phyloP scores from a whole-genome alignment of 176 grass and related monocot species.

The Phragmites australis region DNA sequence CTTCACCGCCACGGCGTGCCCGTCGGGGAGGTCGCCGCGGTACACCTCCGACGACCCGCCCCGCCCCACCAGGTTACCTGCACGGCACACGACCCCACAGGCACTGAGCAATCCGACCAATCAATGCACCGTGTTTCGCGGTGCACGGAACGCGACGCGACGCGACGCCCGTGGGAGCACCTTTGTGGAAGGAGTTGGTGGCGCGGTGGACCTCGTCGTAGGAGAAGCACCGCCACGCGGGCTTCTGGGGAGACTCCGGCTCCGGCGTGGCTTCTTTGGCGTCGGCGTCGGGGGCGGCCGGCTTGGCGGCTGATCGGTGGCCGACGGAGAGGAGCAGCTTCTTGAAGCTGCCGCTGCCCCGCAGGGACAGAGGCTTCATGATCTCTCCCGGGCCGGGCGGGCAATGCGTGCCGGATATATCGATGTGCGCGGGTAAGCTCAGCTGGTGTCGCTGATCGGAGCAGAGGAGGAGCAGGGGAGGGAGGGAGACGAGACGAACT shows the following conservation, averaged over 20 bases:
- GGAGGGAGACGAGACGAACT: slow-evolving; percentile 1
- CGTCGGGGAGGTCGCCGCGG: slow-evolving; percentile 63
- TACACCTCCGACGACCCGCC: slow-evolving; percentile 94
- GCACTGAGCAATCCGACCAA: too few species aligned
- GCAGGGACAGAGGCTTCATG: slow-evolving; percentile 40
- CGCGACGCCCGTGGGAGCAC: too few species aligned
- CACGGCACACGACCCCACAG: too few species aligned
- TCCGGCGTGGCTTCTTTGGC: neutral
- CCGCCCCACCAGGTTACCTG: slow-evolving; percentile 67
- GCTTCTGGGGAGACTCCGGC: slow-evolving; percentile 24
- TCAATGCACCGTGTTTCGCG: too few species aligned
- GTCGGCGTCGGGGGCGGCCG: neutral
- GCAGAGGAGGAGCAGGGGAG: neutral
- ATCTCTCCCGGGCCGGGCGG: neutral
- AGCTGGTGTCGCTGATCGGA: neutral
- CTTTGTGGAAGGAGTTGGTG: slow-evolving; percentile 50
- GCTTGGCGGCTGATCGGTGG: neutral
- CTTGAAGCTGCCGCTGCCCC: slow-evolving; percentile 39
- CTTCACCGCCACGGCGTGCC: slow-evolving; percentile 72
- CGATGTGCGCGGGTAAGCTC: neutral
- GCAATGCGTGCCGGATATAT: neutral
- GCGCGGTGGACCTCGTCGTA: slow-evolving; percentile 66
- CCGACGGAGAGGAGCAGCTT: slow-evolving; percentile 46
- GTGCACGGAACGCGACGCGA: too few species aligned
- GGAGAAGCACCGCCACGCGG: slow-evolving; percentile 74